Evolutionary conservation across 1,284 basidiomycete species (phyloP), one percentile per base, ranked within the genome.

Genomic region (Ustilago esculenta): DNA sequence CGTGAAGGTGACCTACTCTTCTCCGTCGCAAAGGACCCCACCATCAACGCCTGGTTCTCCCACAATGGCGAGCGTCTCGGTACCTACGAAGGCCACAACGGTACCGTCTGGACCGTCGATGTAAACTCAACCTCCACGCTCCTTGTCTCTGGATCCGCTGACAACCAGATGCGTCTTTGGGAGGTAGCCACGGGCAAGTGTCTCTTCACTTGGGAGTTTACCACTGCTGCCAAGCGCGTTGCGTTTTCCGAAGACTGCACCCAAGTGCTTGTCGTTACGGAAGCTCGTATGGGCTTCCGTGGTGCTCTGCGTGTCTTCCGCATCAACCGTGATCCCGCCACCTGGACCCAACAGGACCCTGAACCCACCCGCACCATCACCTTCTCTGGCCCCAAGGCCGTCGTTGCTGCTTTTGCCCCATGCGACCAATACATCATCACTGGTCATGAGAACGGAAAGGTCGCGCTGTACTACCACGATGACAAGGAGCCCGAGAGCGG

Each of bases 41-140:
- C 92, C 76, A 92, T 98, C 83, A 98, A 97, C 81, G 93, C 92
- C 45, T 97, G 94, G 94, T 98, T 89, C 84, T 91, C 94, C n/a
- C 92, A 96, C 80, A 99, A 99, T 81, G 96, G 96, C 71, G 95
- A 98, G 85, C 87, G 96, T 60, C 84, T 98, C 77, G 96, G 95
- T 43, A 98, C 96, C 54, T 98, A 97, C 83, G 89, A 93, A 53
- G 96, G 94, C 39, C 90, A 98, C 84, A 98, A 98, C 81, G 95
- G 95, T 73, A 88, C 92, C 2, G 92, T 99, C 30, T 98, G 96
- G 95, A 94, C 92, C 57, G 88, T 96, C 72, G 94, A 96, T 83
- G 89, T 93, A 57, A 95, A 99, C 85, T 89, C 90, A 35, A 87
- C 92, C 84, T 91, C 94, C 59, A 88, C 86, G 80, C 92, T 90